Evolutionary conservation across 129 eudicot genomes (phyloP).

Genomic region (Oenanthe sinensis): DNA sequence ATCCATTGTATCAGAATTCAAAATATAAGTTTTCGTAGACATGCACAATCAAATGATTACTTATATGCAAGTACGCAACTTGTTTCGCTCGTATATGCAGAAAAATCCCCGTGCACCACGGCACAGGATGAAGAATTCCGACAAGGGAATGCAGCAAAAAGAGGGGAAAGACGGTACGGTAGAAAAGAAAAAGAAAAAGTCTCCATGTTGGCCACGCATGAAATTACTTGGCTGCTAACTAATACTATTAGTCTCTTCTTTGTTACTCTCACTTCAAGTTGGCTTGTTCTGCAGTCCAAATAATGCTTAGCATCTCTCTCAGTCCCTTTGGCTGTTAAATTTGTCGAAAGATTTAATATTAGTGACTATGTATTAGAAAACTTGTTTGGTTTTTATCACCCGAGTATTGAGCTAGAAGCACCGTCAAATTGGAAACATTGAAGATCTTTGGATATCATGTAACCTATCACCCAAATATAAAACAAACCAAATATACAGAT

Average conservation of each 20-base stretch:
- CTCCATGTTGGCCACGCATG: slow-evolving; percentile 40
- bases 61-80: not conserved
- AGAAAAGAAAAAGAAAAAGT: slow-evolving; percentile 18
- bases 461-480: not conserved
- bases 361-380: not conserved
- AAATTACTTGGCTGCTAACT: slow-evolving; percentile 45
- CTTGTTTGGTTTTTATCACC: not conserved
- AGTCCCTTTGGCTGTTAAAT: not conserved
- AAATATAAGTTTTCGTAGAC: not conserved
- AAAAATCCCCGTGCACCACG: slow-evolving; percentile 11
- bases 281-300: not conserved
- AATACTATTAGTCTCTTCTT: not conserved
- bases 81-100: slow-evolving; percentile 5
- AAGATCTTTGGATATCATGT: no score
- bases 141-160: not conserved
- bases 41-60: not conserved
- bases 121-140: not conserved
- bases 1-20: no score
- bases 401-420: no score
- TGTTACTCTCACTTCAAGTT: no score
- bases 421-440: no score
- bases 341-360: not conserved
- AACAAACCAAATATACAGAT: not conserved
- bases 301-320: not conserved
- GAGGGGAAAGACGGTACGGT: not conserved